These are phyloP conservation scores for Blastobotrys malaysiensis DNA, from an alignment of 1,139 yeast species.

Conservation along the genomic window DNA sequence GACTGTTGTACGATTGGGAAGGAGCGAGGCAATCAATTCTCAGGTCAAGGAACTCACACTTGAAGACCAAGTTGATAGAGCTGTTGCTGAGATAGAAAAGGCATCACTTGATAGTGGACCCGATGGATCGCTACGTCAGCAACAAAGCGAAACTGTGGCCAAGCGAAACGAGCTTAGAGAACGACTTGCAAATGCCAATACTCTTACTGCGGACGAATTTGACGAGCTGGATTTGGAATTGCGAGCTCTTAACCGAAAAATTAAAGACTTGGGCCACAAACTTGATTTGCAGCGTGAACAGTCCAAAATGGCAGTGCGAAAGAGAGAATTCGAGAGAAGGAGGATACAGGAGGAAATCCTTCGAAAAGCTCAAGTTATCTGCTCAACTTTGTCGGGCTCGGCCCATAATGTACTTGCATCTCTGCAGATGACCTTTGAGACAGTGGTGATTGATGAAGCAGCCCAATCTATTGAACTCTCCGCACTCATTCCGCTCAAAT, in stretches of 20 bases:
- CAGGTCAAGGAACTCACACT: slow-evolving; percentile 79
- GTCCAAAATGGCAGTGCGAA: slow-evolving; percentile 57
- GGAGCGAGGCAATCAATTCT: slow-evolving; percentile 81
- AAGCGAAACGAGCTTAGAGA: slow-evolving; percentile 49
- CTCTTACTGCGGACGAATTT: slow-evolving; percentile 18
- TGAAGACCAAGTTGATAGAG: slow-evolving; percentile 78
- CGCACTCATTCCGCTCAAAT: slow-evolving; percentile 85
- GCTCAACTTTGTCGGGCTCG: slow-evolving; percentile 90
- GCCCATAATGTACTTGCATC: slow-evolving; percentile 83
- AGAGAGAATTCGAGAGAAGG: slow-evolving; percentile 72
- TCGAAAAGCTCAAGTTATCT: slow-evolving; percentile 77
- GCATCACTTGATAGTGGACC: slow-evolving; percentile 31
- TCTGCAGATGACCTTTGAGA: slow-evolving; percentile 72
- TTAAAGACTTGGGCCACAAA: slow-evolving; percentile 64
- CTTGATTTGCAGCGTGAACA: slow-evolving; percentile 75
- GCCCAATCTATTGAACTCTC: slow-evolving; percentile 96
- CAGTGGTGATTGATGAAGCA: slow-evolving; percentile 97
- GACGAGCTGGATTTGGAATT: slow-evolving; percentile 25
- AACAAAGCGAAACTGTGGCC: slow-evolving; percentile 47
- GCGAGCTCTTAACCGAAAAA: slow-evolving; percentile 50
- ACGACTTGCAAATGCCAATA: slow-evolving; percentile 27
- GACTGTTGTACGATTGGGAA: slow-evolving; percentile 79
- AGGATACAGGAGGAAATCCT: slow-evolving; percentile 68
- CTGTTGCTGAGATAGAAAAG: slow-evolving; percentile 44
- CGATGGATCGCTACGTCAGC: slow-evolving; percentile 46